Evolutionary conservation across 2,329 filamentous ascomycete genomes (phyloP).

Genomic region (Aaosphaeria pasadenensis): DNA sequence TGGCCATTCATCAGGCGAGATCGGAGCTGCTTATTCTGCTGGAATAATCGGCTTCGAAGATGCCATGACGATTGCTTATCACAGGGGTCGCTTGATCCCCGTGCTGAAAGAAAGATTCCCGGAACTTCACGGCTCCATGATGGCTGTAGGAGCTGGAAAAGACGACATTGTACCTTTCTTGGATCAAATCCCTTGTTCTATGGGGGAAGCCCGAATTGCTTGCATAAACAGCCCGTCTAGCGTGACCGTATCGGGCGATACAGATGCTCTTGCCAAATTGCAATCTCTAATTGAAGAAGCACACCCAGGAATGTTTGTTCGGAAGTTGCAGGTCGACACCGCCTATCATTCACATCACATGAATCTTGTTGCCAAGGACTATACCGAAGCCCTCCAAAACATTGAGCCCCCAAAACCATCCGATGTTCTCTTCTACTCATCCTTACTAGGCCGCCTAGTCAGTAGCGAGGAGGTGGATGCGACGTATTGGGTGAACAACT

Average conservation of each 20-base stretch:
- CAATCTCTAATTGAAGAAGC: slow-evolving; percentile 11
- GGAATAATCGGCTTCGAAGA: slow-evolving; percentile 17
- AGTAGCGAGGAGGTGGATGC: slow-evolving; percentile 8
- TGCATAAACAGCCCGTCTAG: slow-evolving; percentile 12
- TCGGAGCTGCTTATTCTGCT: slow-evolving; percentile 27
- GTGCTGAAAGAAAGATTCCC: slow-evolving; percentile 17
- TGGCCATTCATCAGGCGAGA: slow-evolving; percentile 31
- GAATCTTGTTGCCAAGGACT: slow-evolving; percentile 27
- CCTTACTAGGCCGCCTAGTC: slow-evolving; percentile 3
- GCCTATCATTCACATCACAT: slow-evolving; percentile 48
- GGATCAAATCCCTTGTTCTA: slow-evolving; percentile 1
- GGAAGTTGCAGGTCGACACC: slow-evolving; percentile 39
- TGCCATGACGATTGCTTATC: slow-evolving; percentile 25
- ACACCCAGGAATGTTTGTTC: slow-evolving; percentile 33
- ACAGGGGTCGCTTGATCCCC: slow-evolving; percentile 18
- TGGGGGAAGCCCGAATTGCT: slow-evolving; percentile 12
- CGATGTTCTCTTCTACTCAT: slow-evolving; percentile 4
- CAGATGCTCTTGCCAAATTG: slow-evolving; percentile 1
- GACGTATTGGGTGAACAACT: slow-evolving; percentile 24
- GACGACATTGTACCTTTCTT: slow-evolving; percentile 14
- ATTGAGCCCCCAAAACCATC: slow-evolving; percentile 1
- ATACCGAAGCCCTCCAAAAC: slow-evolving; percentile 12
- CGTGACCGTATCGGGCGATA: slow-evolving; percentile 5
- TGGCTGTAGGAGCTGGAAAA: slow-evolving; percentile 17
- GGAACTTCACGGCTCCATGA: slow-evolving; percentile 16